Base-by-base conservation (phyloP, 140 eudicot genomes). In the Cichorium intybus region DNA sequence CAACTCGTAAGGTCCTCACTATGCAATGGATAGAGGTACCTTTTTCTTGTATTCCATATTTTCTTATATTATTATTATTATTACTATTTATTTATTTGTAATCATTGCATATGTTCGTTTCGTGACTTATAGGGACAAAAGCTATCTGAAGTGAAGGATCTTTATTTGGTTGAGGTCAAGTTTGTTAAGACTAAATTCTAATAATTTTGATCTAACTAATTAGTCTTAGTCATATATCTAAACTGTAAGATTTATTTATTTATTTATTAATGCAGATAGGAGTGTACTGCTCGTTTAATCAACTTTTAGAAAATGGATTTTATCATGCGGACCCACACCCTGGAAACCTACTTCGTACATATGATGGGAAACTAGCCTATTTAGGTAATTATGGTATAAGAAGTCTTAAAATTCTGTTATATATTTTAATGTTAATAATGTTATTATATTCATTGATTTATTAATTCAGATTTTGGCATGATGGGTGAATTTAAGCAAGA, bases 261-360 rank as follows among this genome's bases (percentile, higher is more conserved):
- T 73, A 31, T 10, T 53, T 41, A 29, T 64, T 53, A 49, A 28
- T 54, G 59, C 94, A 93, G 99, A 80, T 86, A 64, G 99, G 99
- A 72, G 99, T 93, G 14, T 93, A 93, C 76, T 93, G 99, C 79
- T 93, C 99, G 17, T 85, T 93, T 77, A 87, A 86, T 77, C 99
- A 93, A 67, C 95, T 93, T 82, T 81, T 93, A 61, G 99, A 93
- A 60, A 66, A 62, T 80, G 99, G 99, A 3, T 93, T 93, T 69
- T 93, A 93, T 78, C 99, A 93, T 56, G 99, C 99, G 29, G 99
- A 93, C 80, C 99, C 99, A 48, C 99, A 93, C 76, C 99, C 99
- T 58, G 99, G 99, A 71, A 93, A 93, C 84, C 80, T 93, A 26
- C 92, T 93, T 24, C 97, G 97, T 56, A 88, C 97, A 71, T 70